Conservation (phyloP, 2,329 filamentous ascomycete genomes). For the Pseudophaeomoniella oleicola region DNA sequence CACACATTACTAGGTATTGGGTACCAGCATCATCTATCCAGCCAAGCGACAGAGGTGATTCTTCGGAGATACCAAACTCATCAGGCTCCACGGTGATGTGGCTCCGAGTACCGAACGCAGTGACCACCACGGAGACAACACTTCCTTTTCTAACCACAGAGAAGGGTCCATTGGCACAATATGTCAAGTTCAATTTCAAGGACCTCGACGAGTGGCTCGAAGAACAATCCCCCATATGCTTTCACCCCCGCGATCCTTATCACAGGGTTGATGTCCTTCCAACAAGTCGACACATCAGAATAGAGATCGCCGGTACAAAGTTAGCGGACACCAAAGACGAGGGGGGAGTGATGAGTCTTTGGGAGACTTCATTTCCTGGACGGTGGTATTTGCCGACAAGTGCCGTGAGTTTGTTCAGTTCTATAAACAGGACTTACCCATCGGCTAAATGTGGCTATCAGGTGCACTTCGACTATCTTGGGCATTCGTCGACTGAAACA, state of each 20-base stretch:
- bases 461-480: constrained; percentile 9
- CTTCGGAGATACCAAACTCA: too few species aligned
- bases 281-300: constrained; percentile 9
- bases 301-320: constrained; percentile 9
- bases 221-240: constrained; percentile 8
- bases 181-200: constrained; percentile 13
- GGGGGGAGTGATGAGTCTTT: constrained; percentile 12
- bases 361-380: constrained; percentile 12
- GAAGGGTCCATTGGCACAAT: constrained; percentile 1
- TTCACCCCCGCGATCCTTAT: constrained; percentile 12
- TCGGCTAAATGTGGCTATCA: too few species aligned
- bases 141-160: neutral
- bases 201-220: constrained; percentile 13
- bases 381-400: constrained; percentile 13
- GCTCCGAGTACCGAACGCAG: too few species aligned
- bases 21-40: too few species aligned
- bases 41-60: neutral
- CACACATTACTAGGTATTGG: too few species aligned
- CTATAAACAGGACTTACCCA: too few species aligned
- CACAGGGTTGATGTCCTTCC: constrained; percentile 12
- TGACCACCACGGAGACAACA: too few species aligned
- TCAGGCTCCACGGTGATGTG: too few species aligned
- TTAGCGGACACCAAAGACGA: constrained; percentile 10
- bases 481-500: constrained; percentile 10
- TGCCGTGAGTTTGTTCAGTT: constrained; percentile 5